A percentile compares a stretch with the other conserved stretches of the same genome.
These are phyloP conservation scores for Clavulina sp. DNA, from an alignment of 768 basidiomycete genomes.

Conservation along the genomic window DNA sequence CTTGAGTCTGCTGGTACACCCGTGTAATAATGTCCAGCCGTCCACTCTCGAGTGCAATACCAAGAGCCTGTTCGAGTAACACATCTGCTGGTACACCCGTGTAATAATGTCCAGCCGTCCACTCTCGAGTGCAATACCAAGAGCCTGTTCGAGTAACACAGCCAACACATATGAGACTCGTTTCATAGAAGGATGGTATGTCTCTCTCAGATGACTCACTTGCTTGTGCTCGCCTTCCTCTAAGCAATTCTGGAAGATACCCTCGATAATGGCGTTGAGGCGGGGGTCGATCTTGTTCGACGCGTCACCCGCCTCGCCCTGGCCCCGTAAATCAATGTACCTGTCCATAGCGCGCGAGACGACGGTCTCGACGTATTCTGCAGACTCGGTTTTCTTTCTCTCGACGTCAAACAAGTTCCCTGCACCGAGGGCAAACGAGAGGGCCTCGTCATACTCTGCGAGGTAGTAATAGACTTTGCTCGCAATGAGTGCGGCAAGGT, in stretches of 20 bases:
- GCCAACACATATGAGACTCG: not conserved
- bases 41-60: constrained; percentile 83
- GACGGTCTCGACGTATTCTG: constrained; percentile 88
- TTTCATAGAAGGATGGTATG: no score
- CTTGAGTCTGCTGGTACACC: constrained; percentile 55
- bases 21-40: constrained; percentile 72
- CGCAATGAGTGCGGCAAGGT: constrained; percentile 78
- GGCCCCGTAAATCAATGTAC: constrained; percentile 55
- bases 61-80: constrained; percentile 48
- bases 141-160: constrained; percentile 35
- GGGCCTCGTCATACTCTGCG: constrained; percentile 86
- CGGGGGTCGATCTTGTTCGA: constrained; percentile 58
- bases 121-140: constrained; percentile 89
- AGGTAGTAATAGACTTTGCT: constrained; percentile 98
- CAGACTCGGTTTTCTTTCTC: constrained; percentile 39
- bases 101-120: constrained; percentile 75
- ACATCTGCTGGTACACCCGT: constrained; percentile 37
- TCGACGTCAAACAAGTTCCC: constrained; percentile 73
- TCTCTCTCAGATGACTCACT: constrained; percentile 28
- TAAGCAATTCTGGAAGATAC: constrained; percentile 73
- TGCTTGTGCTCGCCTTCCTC: constrained; percentile 83
- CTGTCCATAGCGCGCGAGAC: constrained; percentile 92
- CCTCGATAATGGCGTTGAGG: constrained; percentile 70
- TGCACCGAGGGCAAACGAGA: constrained; percentile 86
- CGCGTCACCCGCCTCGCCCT: constrained; percentile 31